Evolutionary conservation across 192 early-diverging fungal species (phyloP), one percentile per base, ranked within the genome.

Genomic region (Coemansia sp.): DNA sequence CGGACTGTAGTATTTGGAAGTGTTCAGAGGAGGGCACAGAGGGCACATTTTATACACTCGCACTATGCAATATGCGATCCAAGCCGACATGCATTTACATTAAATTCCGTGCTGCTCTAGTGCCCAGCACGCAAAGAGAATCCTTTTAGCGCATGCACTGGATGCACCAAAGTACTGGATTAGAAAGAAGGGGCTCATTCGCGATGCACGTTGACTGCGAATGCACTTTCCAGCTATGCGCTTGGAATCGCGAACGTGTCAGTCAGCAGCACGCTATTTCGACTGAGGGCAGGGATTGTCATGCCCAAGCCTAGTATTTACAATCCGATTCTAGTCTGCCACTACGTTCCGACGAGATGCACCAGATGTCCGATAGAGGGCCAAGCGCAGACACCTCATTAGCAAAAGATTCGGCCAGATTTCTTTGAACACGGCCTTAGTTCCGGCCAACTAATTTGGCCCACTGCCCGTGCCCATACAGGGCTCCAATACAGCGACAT

Each of bases 101-200:
- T n/a, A 28, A 59, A 59, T 59, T 30, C 47, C 19, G 19, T 21
- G 47, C 19, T 50, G 19, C 47, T 23, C 55, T 58, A 58, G 55
- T 58, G 55, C 16, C 53, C 28, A 32, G 14, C 26, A 16, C 26
- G n/a, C 53, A 55, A 55, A 30, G 28, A 55, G 30, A 32, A 8
- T 55, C 32, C 32, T 30, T 58, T 58, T 58, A 58, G 26, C 30
- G 17, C 16, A n/a, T 19, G 55, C 55, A 14, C 13, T 30, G 7
- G 14, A 17, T 33, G 32, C 30, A 23, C 55, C 30, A 58, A 58
- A 58, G 32, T 17, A 17, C 28, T n/a, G 16, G 7, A 14, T 35
- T n/a, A 3, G 32, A 58, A 35, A 58, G 55, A n/a, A 2, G 16
- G 30, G 30, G 55, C n/a, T 3, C 55, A n/a, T 58, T 55, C 52